Evolutionary conservation across 345 rosid species (phyloP), one percentile per base, ranked within the genome.

Genomic region (Noccaea caerulescens): DNA sequence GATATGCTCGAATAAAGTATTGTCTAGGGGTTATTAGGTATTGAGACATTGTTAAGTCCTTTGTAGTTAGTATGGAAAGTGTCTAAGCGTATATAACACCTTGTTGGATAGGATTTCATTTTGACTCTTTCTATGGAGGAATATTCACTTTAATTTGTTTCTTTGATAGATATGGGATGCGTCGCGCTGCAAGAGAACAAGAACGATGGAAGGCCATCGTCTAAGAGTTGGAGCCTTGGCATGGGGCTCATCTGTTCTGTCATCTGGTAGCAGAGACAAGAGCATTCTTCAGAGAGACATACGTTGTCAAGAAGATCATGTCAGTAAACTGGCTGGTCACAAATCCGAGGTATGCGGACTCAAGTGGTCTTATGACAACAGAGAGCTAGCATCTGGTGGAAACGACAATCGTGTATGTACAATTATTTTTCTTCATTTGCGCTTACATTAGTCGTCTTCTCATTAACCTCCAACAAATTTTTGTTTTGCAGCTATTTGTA

Each of bases 201-300:
- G 99, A 83, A 84, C 91, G 58, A 86, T 94, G 99, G 99, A 94
- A 74, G 99, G 99, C 49, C 99, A 94, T 82, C 84, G 96, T 34
- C 74, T 87, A 72, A 92, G 98, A 65, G 96, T 89, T 63, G 97
- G 98, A 16, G 96, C 99, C 53, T 80, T 94, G 69, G 93, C 98
- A 37, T 94, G 99, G 97, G 80, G 93, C 63, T 85, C 96, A 66
- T 82, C 95, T n/a, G 36, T 88, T 66, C 66, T 94, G 63, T 88
- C 99, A 76, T 89, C 99, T 64, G 99, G 99, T 68, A 89, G 99
- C 76, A 85, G 99, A 73, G 99, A 94, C 77, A 94, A 94, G 85
- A 88, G 85, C 72, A 88, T 94, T 74, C 89, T 88, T 75, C 99
- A 88, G 71, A 81, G 98, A 58, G 99, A 94, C 73, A 84, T 89